Percentiles rank a stretch among this genome's conserved stretches.
Evolutionary conservation across 2,329 filamentous ascomycete genomes (phyloP).

Genomic region (Pseudopyrenochaeta lycopersici): DNA sequence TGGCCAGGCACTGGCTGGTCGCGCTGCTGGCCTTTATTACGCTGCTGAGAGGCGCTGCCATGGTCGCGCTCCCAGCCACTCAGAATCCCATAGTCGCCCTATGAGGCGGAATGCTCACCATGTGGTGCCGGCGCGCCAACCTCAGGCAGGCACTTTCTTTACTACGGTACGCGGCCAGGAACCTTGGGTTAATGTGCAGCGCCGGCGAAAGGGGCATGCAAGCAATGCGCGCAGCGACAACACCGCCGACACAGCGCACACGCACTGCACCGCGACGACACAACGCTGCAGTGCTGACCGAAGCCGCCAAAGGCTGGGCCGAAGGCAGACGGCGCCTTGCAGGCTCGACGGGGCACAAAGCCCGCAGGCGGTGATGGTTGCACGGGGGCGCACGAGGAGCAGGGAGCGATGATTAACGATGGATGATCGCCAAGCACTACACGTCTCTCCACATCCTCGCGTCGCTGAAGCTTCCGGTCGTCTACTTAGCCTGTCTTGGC

Average conservation of each 20-base stretch:
- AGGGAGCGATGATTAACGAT: constrained; percentile 26
- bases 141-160: not conserved
- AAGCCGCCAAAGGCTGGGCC: constrained; percentile 5
- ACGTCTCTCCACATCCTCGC: constrained; percentile 34
- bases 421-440: constrained; percentile 32
- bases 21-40: constrained; percentile 30
- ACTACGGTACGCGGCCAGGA: constrained; percentile 12
- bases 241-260: not conserved
- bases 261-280: not conserved
- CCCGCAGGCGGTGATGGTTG: constrained; percentile 8
- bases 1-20: constrained; percentile 7
- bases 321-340: constrained; percentile 19
- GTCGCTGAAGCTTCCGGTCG: constrained; percentile 44
- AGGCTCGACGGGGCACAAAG: constrained; percentile 15
- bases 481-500: constrained; percentile 38
- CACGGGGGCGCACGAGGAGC: constrained; percentile 21
- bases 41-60: constrained; percentile 24
- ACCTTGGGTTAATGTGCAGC: not conserved
- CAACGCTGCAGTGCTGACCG: constrained; percentile 11
- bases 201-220: constrained; percentile 15
- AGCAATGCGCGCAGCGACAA: constrained; percentile 5
- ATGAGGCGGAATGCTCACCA: constrained; percentile 29
- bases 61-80: constrained; percentile 16
- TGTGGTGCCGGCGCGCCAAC: constrained; percentile 1
- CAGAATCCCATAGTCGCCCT: constrained; percentile 22